These are phyloP conservation scores for Pseudohalonectria lignicola DNA, from an alignment of 2,329 filamentous ascomycete species.

Conservation along the genomic window DNA sequence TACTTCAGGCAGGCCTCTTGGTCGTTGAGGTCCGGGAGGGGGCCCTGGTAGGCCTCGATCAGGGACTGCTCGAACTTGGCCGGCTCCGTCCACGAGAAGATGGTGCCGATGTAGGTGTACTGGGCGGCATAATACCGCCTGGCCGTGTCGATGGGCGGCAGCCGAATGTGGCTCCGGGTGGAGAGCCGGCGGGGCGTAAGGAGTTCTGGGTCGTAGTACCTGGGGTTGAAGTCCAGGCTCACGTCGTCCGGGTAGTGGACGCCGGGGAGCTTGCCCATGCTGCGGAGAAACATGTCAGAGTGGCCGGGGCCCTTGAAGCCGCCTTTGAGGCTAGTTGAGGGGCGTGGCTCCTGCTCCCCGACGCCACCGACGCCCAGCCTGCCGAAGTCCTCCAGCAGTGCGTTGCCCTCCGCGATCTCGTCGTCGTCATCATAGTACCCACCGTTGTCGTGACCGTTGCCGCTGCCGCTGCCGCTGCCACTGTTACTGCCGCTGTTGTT, in stretches of 20 bases:
- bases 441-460: slow-evolving; percentile 4
- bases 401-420: slow-evolving; percentile 19
- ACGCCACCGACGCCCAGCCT: slow-evolving; percentile 5
- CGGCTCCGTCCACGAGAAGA: slow-evolving; percentile 40
- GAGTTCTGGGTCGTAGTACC: slow-evolving; percentile 21
- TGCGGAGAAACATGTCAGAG: slow-evolving; percentile 25
- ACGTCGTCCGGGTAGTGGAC: slow-evolving; percentile 13
- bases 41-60: slow-evolving; percentile 26
- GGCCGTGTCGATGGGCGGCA: slow-evolving; percentile 26
- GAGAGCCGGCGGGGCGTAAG: slow-evolving; percentile 18
- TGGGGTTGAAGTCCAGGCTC: slow-evolving; percentile 17
- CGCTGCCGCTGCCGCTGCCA: neutral
- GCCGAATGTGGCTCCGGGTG: slow-evolving; percentile 8
- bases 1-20: slow-evolving; percentile 35
- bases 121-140: slow-evolving; percentile 32
- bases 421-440: no score
- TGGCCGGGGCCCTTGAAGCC: slow-evolving; percentile 23
- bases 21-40: slow-evolving; percentile 27
- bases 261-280: slow-evolving; percentile 14
- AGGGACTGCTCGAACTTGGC: slow-evolving; percentile 33
- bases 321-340: slow-evolving; percentile 13
- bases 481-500: neutral
- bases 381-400: slow-evolving; percentile 19
- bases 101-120: slow-evolving; percentile 45
- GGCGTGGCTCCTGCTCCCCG: slow-evolving; percentile 18